Base-by-base conservation (phyloP, 2,329 filamentous ascomycete genomes). In the Colletotrichum paranaense region DNA sequence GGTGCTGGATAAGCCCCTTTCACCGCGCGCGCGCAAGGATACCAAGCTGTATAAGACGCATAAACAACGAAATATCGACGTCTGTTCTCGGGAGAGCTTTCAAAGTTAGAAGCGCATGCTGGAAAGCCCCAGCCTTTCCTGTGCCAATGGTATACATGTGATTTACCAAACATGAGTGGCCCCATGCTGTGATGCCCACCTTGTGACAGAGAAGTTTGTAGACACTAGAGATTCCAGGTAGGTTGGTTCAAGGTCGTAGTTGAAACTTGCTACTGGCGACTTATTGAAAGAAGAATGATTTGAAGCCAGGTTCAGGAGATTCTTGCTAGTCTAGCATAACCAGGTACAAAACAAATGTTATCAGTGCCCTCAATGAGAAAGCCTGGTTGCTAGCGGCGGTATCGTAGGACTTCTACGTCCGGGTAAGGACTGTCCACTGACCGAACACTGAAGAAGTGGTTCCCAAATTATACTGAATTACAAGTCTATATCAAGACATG, bases 141-240 rank as follows among this genome's bases (percentile, higher is more conserved):
- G 32, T 35, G 67, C n/a, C n/a, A 73, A 72, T 68, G 67, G 70
- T 72, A 72, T 60, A 69, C 58, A 69, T 69, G 68, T 63, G 62
- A 32, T 63, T 30, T 35, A 46, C 32, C 19, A 26, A 59, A n/a
- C 19, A 32, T 42, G 3, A 42, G 14, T 52, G 28, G 12, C 60
- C 5, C 5, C 19, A 32, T 7, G 59, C 16, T 32, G 26, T 35
- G 26, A 32, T 4, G 42, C 38, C 52, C n/a, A 11, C 3, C n/a
- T 6, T 22, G 16, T 38, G 14, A 49, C 7, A n/a, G 42, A n/a
- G 42, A n/a, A 49, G 42, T 49, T 4, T n/a, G 42, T 49, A 49
- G 7, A n/a, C 4, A n/a, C 14, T 11, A 35, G 32, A 35, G 11
- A 35, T 35, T 42, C 14, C 14, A 16, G 5, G 2, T 16, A 16